Percentiles rank a stretch among this genome's conserved stretches.
Conservation (phyloP, 495 filamentous ascomycete genomes). For the Staphylotrichum longicolle region DNA sequence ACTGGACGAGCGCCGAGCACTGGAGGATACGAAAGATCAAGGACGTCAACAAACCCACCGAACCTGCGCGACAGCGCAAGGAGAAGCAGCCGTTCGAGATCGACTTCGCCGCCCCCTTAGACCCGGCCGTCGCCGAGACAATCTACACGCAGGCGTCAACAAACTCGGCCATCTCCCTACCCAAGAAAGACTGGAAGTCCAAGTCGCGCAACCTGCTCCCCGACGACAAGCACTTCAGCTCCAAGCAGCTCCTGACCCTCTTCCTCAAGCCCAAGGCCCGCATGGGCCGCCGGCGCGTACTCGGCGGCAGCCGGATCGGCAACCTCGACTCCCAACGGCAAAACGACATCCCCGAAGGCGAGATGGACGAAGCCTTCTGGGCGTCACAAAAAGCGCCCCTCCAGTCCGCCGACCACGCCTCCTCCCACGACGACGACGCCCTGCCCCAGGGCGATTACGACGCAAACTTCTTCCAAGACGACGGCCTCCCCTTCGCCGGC, state of each 20-base stretch:
- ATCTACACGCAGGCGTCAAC: constrained; percentile 80
- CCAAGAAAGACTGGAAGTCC: constrained; percentile 92
- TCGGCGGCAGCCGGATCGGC: constrained; percentile 31
- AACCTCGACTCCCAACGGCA: constrained; percentile 36
- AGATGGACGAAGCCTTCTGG: constrained; percentile 97
- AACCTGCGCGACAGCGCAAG: constrained; percentile 63
- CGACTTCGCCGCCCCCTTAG: constrained; percentile 75
- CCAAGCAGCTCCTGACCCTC: constrained; percentile 77
- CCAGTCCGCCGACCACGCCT: constrained; percentile 20
- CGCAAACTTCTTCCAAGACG: constrained; percentile 96
- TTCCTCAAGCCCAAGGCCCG: constrained; percentile 94
- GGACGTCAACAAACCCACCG: constrained; percentile 63
- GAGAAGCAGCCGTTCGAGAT: constrained; percentile 97
- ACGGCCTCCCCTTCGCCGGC: constrained; percentile 72
- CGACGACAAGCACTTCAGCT: constrained; percentile 98
- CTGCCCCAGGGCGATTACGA: constrained; percentile 75
- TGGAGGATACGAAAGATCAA: constrained; percentile 96
- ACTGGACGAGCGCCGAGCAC: constrained; percentile 98
- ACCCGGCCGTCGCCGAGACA: constrained; percentile 66
- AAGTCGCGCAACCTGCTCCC: constrained; percentile 90
- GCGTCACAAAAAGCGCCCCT: constrained; percentile 66
- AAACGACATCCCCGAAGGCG: constrained; percentile 60
- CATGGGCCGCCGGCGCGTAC: constrained; percentile 53
- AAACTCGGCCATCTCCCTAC: constrained; percentile 76
- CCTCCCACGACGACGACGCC: constrained; percentile 39